phyloP scores from a whole-genome alignment of 352 stramenopile genomes.

The Phytophthora pisi region DNA sequence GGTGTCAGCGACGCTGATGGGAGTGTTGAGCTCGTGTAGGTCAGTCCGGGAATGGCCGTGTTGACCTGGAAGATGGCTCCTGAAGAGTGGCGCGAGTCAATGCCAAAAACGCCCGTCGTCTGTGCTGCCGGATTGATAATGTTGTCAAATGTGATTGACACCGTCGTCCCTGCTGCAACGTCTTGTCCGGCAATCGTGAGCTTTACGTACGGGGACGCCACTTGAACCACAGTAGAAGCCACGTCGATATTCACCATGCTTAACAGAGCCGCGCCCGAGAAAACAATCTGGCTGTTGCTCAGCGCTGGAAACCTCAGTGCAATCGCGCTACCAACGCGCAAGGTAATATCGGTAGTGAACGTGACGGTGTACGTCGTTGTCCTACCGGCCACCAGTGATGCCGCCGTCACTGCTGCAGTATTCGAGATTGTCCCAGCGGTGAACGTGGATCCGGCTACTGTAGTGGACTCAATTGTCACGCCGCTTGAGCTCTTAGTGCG shows the following conservation, averaged over 20 bases:
- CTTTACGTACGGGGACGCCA: slow-evolving; percentile 39
- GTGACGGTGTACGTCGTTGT: slow-evolving; percentile 38
- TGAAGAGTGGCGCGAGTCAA: slow-evolving; percentile 49
- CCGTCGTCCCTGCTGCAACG: slow-evolving; percentile 21
- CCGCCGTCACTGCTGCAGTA: slow-evolving; percentile 33
- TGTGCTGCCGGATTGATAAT: slow-evolving; percentile 65
- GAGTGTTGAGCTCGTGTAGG: slow-evolving; percentile 37
- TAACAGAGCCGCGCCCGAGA: slow-evolving; percentile 29
- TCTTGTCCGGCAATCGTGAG: slow-evolving; percentile 44
- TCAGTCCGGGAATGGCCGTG: slow-evolving; percentile 24
- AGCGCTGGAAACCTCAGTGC: slow-evolving; percentile 55
- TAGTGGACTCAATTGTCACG: slow-evolving; percentile 42
- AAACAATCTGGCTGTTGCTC: slow-evolving; percentile 43
- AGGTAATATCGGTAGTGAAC: slow-evolving; percentile 47
- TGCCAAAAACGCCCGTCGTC: slow-evolving; percentile 34
- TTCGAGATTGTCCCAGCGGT: slow-evolving; percentile 23
- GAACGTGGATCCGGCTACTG: slow-evolving; percentile 42
- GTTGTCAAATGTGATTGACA: slow-evolving; percentile 48
- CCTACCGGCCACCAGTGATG: slow-evolving; percentile 40
- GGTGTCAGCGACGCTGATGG: slow-evolving; percentile 44
- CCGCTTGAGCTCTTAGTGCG: slow-evolving; percentile 36
- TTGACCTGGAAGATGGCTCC: slow-evolving; percentile 51
- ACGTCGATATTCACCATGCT: slow-evolving; percentile 29
- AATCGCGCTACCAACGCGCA: slow-evolving; percentile 50
- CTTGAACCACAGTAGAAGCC: slow-evolving; percentile 37